phyloP scores from a whole-genome alignment of 148 eudicot genomes.

The Rhododendron williamsianum region DNA sequence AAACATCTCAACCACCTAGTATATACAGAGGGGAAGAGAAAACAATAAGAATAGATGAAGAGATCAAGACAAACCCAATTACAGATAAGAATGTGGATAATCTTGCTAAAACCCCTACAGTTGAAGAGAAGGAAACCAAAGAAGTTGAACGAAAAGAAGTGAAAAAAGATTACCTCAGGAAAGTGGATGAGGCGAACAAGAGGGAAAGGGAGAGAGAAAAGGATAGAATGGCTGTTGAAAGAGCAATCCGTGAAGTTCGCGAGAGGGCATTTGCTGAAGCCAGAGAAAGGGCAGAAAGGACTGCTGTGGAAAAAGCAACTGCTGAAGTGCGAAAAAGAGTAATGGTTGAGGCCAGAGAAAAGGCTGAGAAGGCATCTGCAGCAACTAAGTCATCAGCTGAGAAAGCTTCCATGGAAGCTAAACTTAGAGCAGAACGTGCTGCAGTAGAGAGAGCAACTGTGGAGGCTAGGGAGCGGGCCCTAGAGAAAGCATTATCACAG shows the following conservation, averaged over 20 bases:
- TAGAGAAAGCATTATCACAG: conserved; percentile 76
- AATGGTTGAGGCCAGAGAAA: conserved; percentile 52
- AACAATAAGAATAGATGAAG: conserved; percentile 25
- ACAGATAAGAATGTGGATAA: conserved; percentile 19
- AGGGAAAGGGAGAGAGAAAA: conserved; percentile 61
- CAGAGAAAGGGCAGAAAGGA: conserved; percentile 78
- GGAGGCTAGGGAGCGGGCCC: conserved; percentile 97
- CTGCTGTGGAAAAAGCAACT: conserved; percentile 76
- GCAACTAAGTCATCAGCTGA: conserved; percentile 42
- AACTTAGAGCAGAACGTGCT: conserved; percentile 85
- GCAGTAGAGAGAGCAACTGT: conserved; percentile 93
- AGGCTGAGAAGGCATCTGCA: conserved; percentile 45
- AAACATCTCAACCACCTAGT: conserved; percentile 20
- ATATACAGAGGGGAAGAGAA: conserved; percentile 31
- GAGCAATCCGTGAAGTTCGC: conserved; percentile 92
- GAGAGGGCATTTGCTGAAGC: conserved; percentile 92
- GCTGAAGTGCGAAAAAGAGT: conserved; percentile 59
- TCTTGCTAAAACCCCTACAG: conserved; percentile 15
- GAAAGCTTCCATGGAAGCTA: conserved; percentile 64
- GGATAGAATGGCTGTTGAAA: conserved; percentile 73
- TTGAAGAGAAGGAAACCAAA: conserved; percentile 24
- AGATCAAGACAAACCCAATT: conserved; percentile 17
- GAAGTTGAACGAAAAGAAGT: conserved; percentile 22
- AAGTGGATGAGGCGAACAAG: conserved; percentile 40
- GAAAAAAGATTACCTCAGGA: conserved; percentile 27